Evolutionary conservation across 441 rosid genomes (phyloP), one percentile per base, ranked within the genome.

Genomic region (Euphorbia corollata): DNA sequence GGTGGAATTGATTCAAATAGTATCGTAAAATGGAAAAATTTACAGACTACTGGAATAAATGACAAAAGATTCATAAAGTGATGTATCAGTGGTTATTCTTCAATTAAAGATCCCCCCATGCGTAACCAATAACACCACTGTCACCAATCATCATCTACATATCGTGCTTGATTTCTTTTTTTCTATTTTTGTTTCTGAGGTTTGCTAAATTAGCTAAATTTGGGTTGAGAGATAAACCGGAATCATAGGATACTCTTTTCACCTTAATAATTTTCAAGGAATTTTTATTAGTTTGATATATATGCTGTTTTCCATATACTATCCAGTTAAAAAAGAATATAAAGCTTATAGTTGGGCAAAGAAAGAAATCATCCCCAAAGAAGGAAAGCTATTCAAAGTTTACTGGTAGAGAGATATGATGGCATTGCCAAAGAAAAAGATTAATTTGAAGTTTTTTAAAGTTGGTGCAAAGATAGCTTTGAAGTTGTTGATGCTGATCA

Each of bases 311-410:
- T 87, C 84, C 79, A 75, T 82, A 85, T 87, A 77, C 79, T 61
- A 85, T 85, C 85, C 90, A 87, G 87, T 86, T 75, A 83, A 80
- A 77, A 83, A 84, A 83, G 97, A 88, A 83, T 63, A 76, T 84
- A 89, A 80, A 80, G 87, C 88, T 71, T 81, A 81, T 86, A 82
- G 75, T 81, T 85, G 86, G 87, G 78, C 85, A 86, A 91, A 83
- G 89, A 88, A 87, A 82, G 83, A 78, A 78, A 81, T 74, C 86
- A 75, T 79, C 84, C 64, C 72, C 88, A 84, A 82, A 76, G 87
- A 83, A 79, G 81, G 85, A 80, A 79, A 78, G 90, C 93, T 75
- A 77, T 78, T 80, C 89, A 82, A 84, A 82, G 79, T 77, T 82
- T 79, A 74, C 83, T 71, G 78, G 78, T 87, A 83, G 85, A 27